Evolutionary conservation across 805 yeast genomes (phyloP), one percentile per base, ranked within the genome.

Genomic region (Ogataea pini): DNA sequence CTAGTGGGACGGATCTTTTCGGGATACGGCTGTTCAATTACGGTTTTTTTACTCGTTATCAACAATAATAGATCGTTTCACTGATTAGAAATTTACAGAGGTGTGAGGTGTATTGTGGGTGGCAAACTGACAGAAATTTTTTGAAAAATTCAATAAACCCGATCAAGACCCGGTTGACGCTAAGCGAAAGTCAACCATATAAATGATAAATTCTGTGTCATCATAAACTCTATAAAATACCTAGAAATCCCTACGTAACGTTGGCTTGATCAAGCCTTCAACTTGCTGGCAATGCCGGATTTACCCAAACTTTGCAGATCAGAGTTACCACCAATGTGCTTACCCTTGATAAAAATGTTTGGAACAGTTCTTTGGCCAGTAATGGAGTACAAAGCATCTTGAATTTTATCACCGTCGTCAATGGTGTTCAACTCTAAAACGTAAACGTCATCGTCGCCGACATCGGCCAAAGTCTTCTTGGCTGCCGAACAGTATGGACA

Each of bases 331-430:
- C 99, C 99, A 62, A 92, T 82, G 75, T 90, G 97, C 71, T 91
- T 78, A 52, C 96, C 97, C 41, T 77, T 83, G 67, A 92, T 89
- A 73, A 86, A 92, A 59, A 92, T 79, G 67, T 86, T 90, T 54
- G 99, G 99, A 53, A 92, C 98, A 33, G 97, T 89, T 58, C 83
- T 79, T 76, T 92, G 98, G 51, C 96, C 94, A 33, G 96, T 87
- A 51, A 89, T 69, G 64, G 85, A 81, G 45, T 65, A 68, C 51
- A 92, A 76, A 56, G 95, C 95, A 42, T 73, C 84, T 72, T 91
- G 97, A 58, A 90, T 80, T 27, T 84, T 91, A 41, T 72, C 70
- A 49, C 97, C 97, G 51, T 89, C 91, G n/a, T 70, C 77, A 17
- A 56, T 47, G 29, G 58, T 58, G 57, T 82, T 84, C 55, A 82